These are phyloP conservation scores for Neospermospora avenae DNA, from an alignment of 2,329 filamentous ascomycete species.

Conservation along the genomic window DNA sequence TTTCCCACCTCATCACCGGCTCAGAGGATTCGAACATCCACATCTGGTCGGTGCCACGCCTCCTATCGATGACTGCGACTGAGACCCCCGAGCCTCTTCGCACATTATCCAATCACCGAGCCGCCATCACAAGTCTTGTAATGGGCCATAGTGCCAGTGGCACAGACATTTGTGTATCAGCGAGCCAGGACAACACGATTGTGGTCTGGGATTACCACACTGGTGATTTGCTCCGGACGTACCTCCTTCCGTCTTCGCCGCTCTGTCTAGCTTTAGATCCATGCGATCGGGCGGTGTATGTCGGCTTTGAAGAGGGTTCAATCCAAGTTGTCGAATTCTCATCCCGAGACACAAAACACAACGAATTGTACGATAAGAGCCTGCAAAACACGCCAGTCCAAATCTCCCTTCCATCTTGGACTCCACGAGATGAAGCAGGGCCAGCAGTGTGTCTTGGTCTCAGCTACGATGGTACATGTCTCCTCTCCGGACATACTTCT, in stretches of 20 bases:
- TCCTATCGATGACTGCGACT: constrained; percentile 59
- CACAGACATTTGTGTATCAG: constrained; percentile 80
- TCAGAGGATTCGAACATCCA: constrained; percentile 87
- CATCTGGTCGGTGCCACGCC: constrained; percentile 78
- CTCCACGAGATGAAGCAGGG: constrained; percentile 43
- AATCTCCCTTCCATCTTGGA: constrained; percentile 48
- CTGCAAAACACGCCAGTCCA: constrained; percentile 57
- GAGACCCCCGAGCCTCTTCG: constrained; percentile 66
- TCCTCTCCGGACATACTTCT: constrained; percentile 77
- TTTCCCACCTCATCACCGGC: constrained; percentile 71
- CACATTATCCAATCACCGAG: constrained; percentile 75
- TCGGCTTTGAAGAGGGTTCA: constrained; percentile 75
- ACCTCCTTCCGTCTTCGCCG: constrained; percentile 73
- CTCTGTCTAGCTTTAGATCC: constrained; percentile 75
- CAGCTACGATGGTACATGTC: constrained; percentile 76
- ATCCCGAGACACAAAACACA: constrained; percentile 44
- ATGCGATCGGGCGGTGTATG: constrained; percentile 77
- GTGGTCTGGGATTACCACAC: constrained; percentile 91
- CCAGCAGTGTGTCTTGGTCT: constrained; percentile 65
- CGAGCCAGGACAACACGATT: constrained; percentile 81
- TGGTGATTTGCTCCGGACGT: constrained; percentile 73
- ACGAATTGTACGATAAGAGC: constrained; percentile 41
- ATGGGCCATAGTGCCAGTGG: constrained; percentile 66
- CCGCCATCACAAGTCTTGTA: constrained; percentile 63
- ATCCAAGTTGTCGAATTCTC: constrained; percentile 77